A percentile compares a stretch with the other conserved stretches of the same genome.
Evolutionary conservation across 768 basidiomycete genomes (phyloP).

Genomic region (Leccinum truebloodii): DNA sequence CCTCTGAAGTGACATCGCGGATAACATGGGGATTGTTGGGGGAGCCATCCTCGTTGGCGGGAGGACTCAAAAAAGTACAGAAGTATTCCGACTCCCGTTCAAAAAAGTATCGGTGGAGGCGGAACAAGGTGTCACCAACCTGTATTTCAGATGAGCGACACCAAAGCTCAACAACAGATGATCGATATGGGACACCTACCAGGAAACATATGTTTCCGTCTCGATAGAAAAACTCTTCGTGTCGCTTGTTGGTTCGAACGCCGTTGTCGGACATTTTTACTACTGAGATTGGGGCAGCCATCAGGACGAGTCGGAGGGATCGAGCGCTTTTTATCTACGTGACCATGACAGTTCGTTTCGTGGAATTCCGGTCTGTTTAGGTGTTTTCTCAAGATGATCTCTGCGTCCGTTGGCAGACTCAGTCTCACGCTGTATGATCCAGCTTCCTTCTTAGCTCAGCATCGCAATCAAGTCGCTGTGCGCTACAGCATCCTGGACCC

Average conservation of each 20-base stretch:
- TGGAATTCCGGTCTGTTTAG: not conserved
- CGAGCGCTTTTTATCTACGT: slow-evolving; percentile 16
- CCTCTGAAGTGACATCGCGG: slow-evolving; percentile 31
- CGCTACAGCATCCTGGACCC: slow-evolving; percentile 27
- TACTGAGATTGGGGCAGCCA: not conserved
- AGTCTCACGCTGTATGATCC: slow-evolving; percentile 10
- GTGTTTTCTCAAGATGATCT: slow-evolving; percentile 20
- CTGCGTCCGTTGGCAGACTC: not conserved
- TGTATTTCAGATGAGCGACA: slow-evolving; percentile 11
- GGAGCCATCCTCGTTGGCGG: slow-evolving; percentile 2
- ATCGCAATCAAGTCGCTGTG: not conserved
- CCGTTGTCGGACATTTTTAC: slow-evolving; percentile 6
- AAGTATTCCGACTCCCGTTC: slow-evolving; percentile 38
- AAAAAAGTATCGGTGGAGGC: slow-evolving; percentile 39
- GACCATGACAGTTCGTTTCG: slow-evolving; percentile 10
- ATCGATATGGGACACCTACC: slow-evolving; percentile 35
- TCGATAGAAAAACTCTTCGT: slow-evolving; percentile 48
- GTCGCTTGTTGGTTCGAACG: slow-evolving; percentile 21
- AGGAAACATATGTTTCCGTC: slow-evolving; percentile 56
- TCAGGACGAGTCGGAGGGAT: not conserved
- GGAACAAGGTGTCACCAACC: slow-evolving; percentile 38
- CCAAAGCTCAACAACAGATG: not conserved
- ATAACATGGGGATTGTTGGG: slow-evolving; percentile 10
- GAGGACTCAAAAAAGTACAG: slow-evolving; percentile 21
- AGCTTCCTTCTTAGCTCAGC: slow-evolving; percentile 5